Evolutionary conservation across 371 early-diverging fungal genomes (phyloP).

Genomic region (Mucor mucedo): DNA sequence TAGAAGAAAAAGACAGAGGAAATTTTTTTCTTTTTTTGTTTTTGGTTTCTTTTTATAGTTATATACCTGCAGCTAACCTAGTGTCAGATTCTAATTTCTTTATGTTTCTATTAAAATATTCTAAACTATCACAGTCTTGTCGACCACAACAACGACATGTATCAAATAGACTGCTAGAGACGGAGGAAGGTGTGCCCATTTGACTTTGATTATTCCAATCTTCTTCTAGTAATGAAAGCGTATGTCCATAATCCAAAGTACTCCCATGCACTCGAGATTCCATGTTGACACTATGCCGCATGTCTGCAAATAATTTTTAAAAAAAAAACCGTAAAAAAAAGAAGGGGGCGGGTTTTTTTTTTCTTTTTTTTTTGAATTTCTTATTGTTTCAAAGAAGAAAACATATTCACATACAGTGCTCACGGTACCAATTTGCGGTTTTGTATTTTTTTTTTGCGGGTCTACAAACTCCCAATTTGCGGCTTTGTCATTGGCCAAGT

Average conservation of each 20-base stretch:
- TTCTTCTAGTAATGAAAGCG: constrained; percentile 6
- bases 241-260: not conserved
- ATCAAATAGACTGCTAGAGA: constrained; percentile 23
- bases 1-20: not conserved
- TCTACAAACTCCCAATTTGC: no score
- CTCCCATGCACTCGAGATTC: constrained; percentile 10
- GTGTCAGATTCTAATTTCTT: constrained; percentile 45
- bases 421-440: no score
- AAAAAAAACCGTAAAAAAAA: constrained; percentile 7
- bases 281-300: constrained; percentile 6
- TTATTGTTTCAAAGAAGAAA: constrained; percentile 1
- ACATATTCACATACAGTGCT: constrained; percentile 6
- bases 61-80: constrained; percentile 46
- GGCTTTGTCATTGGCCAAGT: no score
- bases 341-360: not conserved
- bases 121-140: constrained; percentile 33
- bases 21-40: no score
- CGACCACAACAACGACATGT: constrained; percentile 38
- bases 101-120: constrained; percentile 30
- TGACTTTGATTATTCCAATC: constrained; percentile 15
- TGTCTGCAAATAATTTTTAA: not conserved
- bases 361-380: no score
- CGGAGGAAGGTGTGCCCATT: constrained; percentile 22
- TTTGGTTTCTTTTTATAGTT: no score
- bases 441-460: constrained; percentile 1